phyloP scores from a whole-genome alignment of 2,329 filamentous ascomycete species.

The Fusarium xylarioides region DNA sequence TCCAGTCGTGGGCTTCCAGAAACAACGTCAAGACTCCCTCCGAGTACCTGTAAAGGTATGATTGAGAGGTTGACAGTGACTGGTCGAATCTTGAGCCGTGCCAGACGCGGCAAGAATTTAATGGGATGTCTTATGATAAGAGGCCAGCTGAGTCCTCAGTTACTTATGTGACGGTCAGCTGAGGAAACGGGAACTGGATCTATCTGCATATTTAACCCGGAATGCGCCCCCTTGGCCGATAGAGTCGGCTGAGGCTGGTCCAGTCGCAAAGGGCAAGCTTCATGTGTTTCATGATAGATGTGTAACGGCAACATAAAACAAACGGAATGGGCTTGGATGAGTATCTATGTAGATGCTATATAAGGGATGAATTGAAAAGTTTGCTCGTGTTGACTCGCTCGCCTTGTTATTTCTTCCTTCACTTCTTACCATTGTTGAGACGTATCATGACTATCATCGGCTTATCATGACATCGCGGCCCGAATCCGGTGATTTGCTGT shows the following conservation, averaged over 20 bases:
- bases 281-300: slow-evolving; percentile 38
- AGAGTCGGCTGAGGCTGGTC: slow-evolving; percentile 33
- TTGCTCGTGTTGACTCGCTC: not conserved
- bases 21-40: slow-evolving; percentile 49
- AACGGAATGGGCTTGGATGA: not conserved
- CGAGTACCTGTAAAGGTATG: slow-evolving; percentile 40
- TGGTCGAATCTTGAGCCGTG: not conserved
- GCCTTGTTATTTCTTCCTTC: not conserved
- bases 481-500: not conserved
- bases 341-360: not conserved
- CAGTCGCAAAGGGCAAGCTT: slow-evolving; percentile 35
- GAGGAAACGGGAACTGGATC: slow-evolving; percentile 22
- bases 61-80: not conserved
- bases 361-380: slow-evolving; percentile 37
- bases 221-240: slow-evolving; percentile 37
- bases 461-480: not conserved
- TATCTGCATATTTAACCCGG: slow-evolving; percentile 35
- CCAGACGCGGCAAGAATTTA: not conserved
- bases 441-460: not conserved
- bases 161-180: not conserved
- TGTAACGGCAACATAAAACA: slow-evolving; percentile 21
- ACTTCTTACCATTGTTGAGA: not conserved
- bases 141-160: not conserved
- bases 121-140: slow-evolving; percentile 1
- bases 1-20: slow-evolving; percentile 49